Percentiles rank a stretch among this genome's conserved stretches.
Evolutionary conservation across 2,329 filamentous ascomycete species (phyloP).

Genomic region (Lasiodiplodia sp.): DNA sequence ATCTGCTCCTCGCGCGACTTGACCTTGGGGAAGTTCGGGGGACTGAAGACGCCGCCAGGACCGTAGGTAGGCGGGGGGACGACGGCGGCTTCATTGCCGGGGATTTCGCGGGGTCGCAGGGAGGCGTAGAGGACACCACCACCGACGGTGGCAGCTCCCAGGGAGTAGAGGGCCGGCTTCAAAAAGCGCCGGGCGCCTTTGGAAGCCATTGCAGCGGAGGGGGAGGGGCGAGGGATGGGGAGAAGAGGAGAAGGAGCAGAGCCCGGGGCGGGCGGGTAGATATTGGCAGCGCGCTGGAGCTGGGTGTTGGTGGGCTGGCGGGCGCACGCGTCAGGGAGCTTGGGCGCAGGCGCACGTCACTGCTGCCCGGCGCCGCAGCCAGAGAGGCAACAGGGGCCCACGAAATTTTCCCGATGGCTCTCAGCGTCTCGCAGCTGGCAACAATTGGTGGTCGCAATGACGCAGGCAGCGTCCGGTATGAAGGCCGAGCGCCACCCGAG

Average conservation of each 20-base stretch:
- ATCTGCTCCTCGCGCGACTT: conserved; percentile 71
- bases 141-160: conserved; percentile 61
- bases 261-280: conserved; percentile 26
- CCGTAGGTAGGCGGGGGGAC: conserved; percentile 75
- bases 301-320: conserved; percentile 5
- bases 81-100: conserved; percentile 70
- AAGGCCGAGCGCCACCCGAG: conserved; percentile 25
- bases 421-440: neutral
- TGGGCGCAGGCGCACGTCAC: neutral
- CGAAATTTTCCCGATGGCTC: conserved; percentile 23
- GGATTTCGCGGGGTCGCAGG: conserved; percentile 75
- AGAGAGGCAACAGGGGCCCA: neutral
- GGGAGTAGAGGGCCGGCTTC: conserved; percentile 66
- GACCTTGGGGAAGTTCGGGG: conserved; percentile 70
- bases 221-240: neutral
- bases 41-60: conserved; percentile 70
- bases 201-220: conserved; percentile 32
- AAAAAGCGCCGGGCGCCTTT: conserved; percentile 53
- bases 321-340: conserved; percentile 9
- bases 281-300: conserved; percentile 6
- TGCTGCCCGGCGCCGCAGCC: neutral
- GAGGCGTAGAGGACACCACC: conserved; percentile 66
- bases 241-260: neutral
- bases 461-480: conserved; percentile 24
- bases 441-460: conserved; percentile 17